These are phyloP conservation scores for Wickerhamiella qilinensis DNA, from an alignment of 805 yeast genomes.

Conservation along the genomic window DNA sequence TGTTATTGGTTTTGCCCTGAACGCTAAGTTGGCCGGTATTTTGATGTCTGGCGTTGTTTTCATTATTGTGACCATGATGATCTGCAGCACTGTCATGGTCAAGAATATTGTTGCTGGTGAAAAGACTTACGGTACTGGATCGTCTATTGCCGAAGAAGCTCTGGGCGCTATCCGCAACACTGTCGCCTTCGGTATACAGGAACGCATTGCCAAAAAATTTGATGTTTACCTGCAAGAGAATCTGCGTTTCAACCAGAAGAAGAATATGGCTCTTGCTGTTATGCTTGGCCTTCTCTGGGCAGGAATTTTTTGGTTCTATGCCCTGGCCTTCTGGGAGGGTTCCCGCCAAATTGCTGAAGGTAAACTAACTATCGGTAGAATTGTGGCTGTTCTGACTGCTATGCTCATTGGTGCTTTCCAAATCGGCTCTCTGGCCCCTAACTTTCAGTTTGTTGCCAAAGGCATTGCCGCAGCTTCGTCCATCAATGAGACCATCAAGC, in stretches of 20 bases:
- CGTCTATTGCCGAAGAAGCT: conserved; percentile 27
- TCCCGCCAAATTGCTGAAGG: conserved; percentile 24
- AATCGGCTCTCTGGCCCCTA: conserved; percentile 27
- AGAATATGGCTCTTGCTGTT: conserved; percentile 18
- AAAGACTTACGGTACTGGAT: conserved; percentile 20
- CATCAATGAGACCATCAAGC: conserved; percentile 28
- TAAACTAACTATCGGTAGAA: conserved; percentile 19
- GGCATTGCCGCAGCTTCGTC: conserved; percentile 28
- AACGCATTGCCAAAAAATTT: conserved; percentile 20
- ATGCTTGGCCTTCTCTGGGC: conserved; percentile 26
- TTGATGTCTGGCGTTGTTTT: conserved; percentile 21
- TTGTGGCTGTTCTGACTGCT: conserved; percentile 25
- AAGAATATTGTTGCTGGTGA: conserved; percentile 14
- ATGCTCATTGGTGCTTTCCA: conserved; percentile 29
- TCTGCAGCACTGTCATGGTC: conserved; percentile 19
- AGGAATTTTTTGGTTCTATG: conserved; percentile 23
- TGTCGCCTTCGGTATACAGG: conserved; percentile 28
- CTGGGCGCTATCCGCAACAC: conserved; percentile 27
- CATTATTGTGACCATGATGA: conserved; percentile 18
- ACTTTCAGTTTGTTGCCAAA: conserved; percentile 22
- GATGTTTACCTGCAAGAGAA: conserved; percentile 19
- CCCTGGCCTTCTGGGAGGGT: conserved; percentile 29
- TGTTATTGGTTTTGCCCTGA: conserved; percentile 21
- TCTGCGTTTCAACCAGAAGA: conserved; percentile 14
- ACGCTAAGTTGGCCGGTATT: conserved; percentile 24